Evolutionary conservation across 176 grass and related monocot species (phyloP).

Genomic region (Rhipidocladum racemiflorum): DNA sequence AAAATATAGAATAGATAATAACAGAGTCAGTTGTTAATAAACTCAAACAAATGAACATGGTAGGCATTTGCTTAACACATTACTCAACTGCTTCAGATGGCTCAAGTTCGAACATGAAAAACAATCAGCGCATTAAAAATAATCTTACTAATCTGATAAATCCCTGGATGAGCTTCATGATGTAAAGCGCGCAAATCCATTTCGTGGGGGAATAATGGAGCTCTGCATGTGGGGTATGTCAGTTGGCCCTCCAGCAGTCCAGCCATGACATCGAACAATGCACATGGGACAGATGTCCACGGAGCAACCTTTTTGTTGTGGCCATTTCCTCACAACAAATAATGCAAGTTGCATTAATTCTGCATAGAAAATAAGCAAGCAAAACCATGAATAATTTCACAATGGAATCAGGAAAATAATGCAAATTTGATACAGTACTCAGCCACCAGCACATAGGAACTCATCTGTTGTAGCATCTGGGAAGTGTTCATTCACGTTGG

Average conservation of each 20-base stretch:
- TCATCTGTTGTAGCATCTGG: conserved; percentile 76
- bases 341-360: conserved; percentile 76
- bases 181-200: conserved; percentile 24
- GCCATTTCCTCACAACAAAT: conserved; percentile 84
- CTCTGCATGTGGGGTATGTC: conserved; percentile 40
- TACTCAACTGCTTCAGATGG: background rate
- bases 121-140: background rate
- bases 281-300: conserved; percentile 77
- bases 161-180: conserved; percentile 39
- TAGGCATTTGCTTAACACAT: background rate
- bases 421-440: no score
- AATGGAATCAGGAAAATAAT: no score
- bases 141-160: conserved; percentile 29
- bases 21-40: background rate
- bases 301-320: conserved; percentile 62
- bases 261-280: conserved; percentile 65
- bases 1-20: background rate
- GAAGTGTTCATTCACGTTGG: conserved; percentile 80
- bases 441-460: background rate
- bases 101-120: background rate
- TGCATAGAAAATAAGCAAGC: background rate
- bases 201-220: conserved; percentile 57
- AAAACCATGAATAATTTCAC: no score
- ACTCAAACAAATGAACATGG: background rate
- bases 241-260: conserved; percentile 28